phyloP scores from a whole-genome alignment of 108 stramenopile genomes.

The Hondaea fermentalgiana region DNA sequence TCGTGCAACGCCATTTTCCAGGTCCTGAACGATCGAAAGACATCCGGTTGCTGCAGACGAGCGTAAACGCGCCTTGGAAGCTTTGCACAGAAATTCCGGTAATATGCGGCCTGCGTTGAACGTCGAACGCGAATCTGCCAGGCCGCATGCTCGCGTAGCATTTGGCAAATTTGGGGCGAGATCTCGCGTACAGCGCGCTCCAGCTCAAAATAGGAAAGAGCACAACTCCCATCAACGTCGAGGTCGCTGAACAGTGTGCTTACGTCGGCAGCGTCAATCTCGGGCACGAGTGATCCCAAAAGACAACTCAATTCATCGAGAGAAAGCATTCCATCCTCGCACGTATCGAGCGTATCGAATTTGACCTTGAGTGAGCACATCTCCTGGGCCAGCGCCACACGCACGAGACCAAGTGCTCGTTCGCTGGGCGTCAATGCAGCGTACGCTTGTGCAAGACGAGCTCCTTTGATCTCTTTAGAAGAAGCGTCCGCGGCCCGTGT shows the following conservation, averaged over 20 bases:
- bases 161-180: neutral
- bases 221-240: neutral
- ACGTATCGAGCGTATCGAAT: neutral
- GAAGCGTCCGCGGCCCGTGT: too few species aligned
- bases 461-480: neutral
- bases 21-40: neutral
- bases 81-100: neutral
- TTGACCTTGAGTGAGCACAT: neutral
- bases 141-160: neutral
- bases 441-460: neutral
- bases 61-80: neutral
- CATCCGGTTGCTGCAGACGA: neutral
- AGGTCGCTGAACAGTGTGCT: neutral
- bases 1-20: neutral
- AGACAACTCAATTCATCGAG: neutral
- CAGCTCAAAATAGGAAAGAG: neutral
- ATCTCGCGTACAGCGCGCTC: neutral
- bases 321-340: neutral
- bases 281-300: neutral
- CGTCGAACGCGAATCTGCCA: neutral
- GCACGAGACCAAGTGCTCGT: neutral
- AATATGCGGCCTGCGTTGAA: neutral
- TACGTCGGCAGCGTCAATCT: neutral
- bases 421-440: neutral
- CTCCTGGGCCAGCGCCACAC: neutral